phyloP scores from a whole-genome alignment of 2,329 filamentous ascomycete species.

The Trichoderma atroviride region DNA sequence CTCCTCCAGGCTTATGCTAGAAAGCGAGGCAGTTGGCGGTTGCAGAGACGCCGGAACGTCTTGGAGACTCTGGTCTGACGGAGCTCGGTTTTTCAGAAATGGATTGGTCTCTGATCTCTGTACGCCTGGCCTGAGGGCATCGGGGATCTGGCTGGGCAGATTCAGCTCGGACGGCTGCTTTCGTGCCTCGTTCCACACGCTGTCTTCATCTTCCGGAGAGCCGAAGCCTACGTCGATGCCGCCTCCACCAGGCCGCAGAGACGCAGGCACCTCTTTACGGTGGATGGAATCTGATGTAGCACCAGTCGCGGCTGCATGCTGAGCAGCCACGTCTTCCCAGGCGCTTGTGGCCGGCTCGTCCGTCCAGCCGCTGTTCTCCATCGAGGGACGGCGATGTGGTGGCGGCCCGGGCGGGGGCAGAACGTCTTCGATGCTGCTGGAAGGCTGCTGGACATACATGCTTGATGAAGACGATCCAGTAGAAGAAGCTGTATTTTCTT shows the following conservation, averaged over 20 bases:
- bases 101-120: conserved; percentile 53
- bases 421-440: not conserved
- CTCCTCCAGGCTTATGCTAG: conserved; percentile 48
- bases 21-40: conserved; percentile 44
- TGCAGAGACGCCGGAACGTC: conserved; percentile 5
- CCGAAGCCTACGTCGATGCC: conserved; percentile 24
- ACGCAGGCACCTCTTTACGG: conserved; percentile 35
- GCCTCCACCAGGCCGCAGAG: conserved; percentile 39
- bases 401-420: not conserved
- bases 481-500: not conserved
- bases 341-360: conserved; percentile 19
- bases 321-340: conserved; percentile 23
- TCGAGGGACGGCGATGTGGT: not conserved
- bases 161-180: conserved; percentile 27
- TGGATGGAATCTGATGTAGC: not conserved
- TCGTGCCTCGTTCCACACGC: conserved; percentile 39
- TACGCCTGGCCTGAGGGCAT: conserved; percentile 40
- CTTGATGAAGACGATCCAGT: too few relatives aligned
- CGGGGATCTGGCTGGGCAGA: conserved; percentile 35
- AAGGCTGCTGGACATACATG: conserved; percentile 21
- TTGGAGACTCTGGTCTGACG: conserved; percentile 28
- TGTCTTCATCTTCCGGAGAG: conserved; percentile 35
- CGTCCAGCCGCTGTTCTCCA: conserved; percentile 6
- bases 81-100: conserved; percentile 53
- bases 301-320: conserved; percentile 6